Conservation (phyloP, 495 filamentous ascomycete genomes). For the Collariella sp. region DNA sequence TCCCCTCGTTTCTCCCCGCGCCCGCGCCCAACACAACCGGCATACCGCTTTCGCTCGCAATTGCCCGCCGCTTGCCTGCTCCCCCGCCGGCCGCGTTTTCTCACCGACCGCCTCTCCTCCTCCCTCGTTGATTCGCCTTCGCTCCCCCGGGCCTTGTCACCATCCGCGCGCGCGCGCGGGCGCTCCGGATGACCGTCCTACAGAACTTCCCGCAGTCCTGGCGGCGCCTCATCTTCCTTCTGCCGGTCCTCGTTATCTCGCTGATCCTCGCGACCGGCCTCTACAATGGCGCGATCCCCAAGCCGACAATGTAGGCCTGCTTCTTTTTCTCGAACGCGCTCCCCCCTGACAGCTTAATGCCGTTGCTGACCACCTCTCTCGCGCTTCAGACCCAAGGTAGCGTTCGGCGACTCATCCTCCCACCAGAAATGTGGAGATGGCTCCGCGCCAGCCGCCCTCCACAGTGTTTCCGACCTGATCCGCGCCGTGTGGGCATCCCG, state of each 20-base stretch:
- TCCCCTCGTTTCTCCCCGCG: no score
- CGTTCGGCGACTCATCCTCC: constrained; percentile 3
- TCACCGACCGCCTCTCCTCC: neutral
- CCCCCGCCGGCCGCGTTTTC: no score
- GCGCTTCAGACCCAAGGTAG: constrained; percentile 21
- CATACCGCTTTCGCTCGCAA: no score
- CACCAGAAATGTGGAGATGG: neutral
- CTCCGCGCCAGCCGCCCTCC: neutral
- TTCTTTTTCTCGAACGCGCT: neutral
- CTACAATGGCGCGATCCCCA: constrained; percentile 17
- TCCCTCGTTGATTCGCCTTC: neutral
- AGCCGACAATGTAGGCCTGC: constrained; percentile 15
- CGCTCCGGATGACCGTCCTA: constrained; percentile 16
- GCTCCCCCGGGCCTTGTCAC: neutral
- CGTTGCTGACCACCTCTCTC: neutral
- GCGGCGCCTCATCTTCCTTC: constrained; percentile 18
- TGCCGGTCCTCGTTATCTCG: constrained; percentile 10
- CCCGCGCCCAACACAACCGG: no score
- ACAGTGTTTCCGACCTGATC: constrained; percentile 16
- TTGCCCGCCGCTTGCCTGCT: no score
- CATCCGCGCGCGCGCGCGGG: neutral
- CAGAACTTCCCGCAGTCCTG: constrained; percentile 18
- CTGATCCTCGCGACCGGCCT: constrained; percentile 12
- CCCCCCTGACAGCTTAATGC: neutral
- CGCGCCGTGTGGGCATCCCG: constrained; percentile 22